phyloP scores from a whole-genome alignment of 352 stramenopile species.

The Phytophthora pisi region DNA sequence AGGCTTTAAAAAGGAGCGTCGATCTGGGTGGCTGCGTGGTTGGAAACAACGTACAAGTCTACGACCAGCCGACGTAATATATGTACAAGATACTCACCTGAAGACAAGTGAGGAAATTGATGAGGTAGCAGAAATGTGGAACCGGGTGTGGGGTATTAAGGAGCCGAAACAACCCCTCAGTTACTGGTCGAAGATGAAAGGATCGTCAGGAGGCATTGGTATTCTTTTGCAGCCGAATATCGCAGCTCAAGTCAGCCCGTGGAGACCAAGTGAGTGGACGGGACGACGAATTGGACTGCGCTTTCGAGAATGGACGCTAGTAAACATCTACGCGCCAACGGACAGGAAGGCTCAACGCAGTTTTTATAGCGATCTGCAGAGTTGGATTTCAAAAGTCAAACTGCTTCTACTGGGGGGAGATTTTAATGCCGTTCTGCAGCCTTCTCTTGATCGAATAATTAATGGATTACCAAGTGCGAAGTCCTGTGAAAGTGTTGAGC shows the following conservation, averaged over 20 bases:
- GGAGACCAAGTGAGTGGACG: not conserved
- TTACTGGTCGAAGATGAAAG: slow-evolving; percentile 1
- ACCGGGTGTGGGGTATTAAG: too few relatives aligned
- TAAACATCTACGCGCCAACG: too few relatives aligned
- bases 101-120: slow-evolving; percentile 7
- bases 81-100: slow-evolving; percentile 14
- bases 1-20: slow-evolving; percentile 1
- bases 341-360: too few relatives aligned
- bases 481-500: too few relatives aligned
- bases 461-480: too few relatives aligned
- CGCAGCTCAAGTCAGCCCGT: not conserved
- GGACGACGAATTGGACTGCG: too few relatives aligned
- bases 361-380: too few relatives aligned
- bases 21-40: not conserved
- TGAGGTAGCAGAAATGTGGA: not conserved
- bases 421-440: too few relatives aligned
- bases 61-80: slow-evolving; percentile 1
- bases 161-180: not conserved
- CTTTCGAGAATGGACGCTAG: too few relatives aligned
- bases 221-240: slow-evolving; percentile 2
- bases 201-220: not conserved
- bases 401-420: too few relatives aligned
- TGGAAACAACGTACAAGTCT: slow-evolving; percentile 1
- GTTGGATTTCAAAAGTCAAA: too few relatives aligned
- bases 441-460: too few relatives aligned